phyloP scores from a whole-genome alignment of 345 rosid species.

The Iberis pinnata region DNA sequence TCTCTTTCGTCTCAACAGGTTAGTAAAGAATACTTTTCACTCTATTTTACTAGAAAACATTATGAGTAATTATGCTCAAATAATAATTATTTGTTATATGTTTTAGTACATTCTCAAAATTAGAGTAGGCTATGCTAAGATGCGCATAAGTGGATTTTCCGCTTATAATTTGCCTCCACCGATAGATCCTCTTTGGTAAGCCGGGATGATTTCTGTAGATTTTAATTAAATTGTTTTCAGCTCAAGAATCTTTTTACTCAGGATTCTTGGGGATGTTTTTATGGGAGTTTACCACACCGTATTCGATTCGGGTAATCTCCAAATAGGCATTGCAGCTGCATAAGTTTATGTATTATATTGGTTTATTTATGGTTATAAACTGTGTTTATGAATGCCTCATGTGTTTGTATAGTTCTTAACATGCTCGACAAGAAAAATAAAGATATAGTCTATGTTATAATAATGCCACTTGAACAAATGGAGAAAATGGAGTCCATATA shows the following conservation, averaged over 20 bases:
- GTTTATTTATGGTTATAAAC: no score
- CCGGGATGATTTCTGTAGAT: neutral
- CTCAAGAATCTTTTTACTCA: constrained; percentile 14
- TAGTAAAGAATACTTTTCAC: neutral
- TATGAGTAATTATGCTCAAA: neutral
- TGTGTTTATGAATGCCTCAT: no score
- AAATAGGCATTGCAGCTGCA: constrained; percentile 63
- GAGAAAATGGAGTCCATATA: no score
- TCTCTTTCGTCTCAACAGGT: constrained; percentile 68
- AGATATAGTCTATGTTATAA: no score
- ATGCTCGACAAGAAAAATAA: no score
- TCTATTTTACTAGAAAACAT: neutral
- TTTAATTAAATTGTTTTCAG: neutral
- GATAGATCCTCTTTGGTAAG: constrained; percentile 65
- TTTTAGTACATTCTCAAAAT: constrained; percentile 63
- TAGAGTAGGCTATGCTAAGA: constrained; percentile 41
- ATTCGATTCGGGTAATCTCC: constrained; percentile 51
- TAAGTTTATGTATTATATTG: no score
- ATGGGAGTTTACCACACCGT: constrained; percentile 77
- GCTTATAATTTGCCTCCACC: constrained; percentile 66
- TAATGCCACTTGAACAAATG: no score
- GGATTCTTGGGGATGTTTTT: constrained; percentile 72
- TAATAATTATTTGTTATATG: constrained; percentile 4
- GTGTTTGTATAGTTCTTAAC: no score
- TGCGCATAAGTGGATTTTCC: constrained; percentile 62